Base-by-base conservation (phyloP, 306 rosid species). In the Vicia villosa region DNA sequence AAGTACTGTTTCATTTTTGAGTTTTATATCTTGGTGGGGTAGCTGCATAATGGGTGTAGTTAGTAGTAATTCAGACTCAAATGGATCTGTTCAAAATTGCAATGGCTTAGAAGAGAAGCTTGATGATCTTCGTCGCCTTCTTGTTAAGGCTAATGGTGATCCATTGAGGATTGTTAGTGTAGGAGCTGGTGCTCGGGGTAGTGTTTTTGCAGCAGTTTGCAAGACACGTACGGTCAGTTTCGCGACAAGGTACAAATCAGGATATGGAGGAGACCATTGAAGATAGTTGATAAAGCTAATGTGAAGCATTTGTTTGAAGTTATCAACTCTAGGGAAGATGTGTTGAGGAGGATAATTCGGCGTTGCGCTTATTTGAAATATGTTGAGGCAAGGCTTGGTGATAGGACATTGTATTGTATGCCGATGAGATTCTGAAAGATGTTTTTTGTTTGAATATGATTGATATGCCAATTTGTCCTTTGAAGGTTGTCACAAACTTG, bases 111-210 rank as follows among this genome's bases (percentile, higher is more conserved):
- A 89, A 41, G 92, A 86, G 75, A 92, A 89, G 72, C 88, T 92
- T 14, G 91, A 89, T 50, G 89, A 85, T 42, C 86, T 92, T 0
- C 78, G 96, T 6, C 43, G 63, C 6, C 84, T 92, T 6, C 75
- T 89, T 41, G 91, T 86, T 37, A 92, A 49, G 37, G 56, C 17
- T 40, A 64, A 86, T 28, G 83, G 87, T 20, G 98, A 92, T 76
- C 96, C 98, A 41, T 60, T 92, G 16, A 83, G 96, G 66, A 85
- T 89, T n/a, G 98, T 88, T 22, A 91, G 98, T 37, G 96, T 92
- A 11, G 96, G 93, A 49, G 96, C 98, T 4, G 98, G 98, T 47
- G 96, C 98, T 5, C 89, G 98, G 96, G 98, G 98, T 0, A 92
- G 96, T 79, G 95, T 89, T 6, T 89, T 92, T 81, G 87, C 88